phyloP scores from a whole-genome alignment of 768 basidiomycete genomes.

The Boletus huronensis region DNA sequence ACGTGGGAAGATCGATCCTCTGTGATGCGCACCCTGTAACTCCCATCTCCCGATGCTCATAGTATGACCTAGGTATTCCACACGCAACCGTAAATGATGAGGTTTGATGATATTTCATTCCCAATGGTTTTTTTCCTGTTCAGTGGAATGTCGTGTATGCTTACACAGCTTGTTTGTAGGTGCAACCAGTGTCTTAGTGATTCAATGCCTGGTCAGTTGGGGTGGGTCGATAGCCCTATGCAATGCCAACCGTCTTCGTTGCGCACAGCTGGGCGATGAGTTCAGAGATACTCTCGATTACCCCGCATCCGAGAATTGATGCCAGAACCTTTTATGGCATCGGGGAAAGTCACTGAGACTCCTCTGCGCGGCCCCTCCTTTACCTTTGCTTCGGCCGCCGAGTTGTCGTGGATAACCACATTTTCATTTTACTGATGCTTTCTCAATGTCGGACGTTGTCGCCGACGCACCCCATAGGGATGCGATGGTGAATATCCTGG shows the following conservation, averaged over 20 bases:
- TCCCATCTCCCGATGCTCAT: background rate
- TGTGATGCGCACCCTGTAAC: too few species aligned
- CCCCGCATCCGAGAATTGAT: conserved; percentile 33
- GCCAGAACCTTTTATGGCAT: conserved; percentile 31
- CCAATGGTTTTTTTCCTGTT: conserved; percentile 23
- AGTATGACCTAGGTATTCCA: conserved; percentile 14
- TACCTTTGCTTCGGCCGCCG: conserved; percentile 40
- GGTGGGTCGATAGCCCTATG: too few species aligned
- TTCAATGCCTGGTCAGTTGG: background rate
- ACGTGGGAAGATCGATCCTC: conserved; percentile 14
- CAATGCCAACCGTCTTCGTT: background rate
- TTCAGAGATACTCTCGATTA: conserved; percentile 33
- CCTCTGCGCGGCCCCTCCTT: background rate
- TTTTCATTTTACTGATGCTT: background rate
- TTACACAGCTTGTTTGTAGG: background rate
- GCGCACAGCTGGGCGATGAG: conserved; percentile 28
- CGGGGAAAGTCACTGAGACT: background rate
- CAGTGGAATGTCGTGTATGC: background rate
- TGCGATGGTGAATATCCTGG: conserved; percentile 7
- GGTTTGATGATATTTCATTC: conserved; percentile 40
- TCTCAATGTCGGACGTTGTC: conserved; percentile 37
- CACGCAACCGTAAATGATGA: conserved; percentile 34
- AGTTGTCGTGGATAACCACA: background rate
- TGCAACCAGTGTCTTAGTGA: conserved; percentile 2
- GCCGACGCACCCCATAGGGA: conserved; percentile 36